Base-by-base conservation (phyloP, 1,139 yeast species). In the Zygosaccharomyces pseudobailii region DNA sequence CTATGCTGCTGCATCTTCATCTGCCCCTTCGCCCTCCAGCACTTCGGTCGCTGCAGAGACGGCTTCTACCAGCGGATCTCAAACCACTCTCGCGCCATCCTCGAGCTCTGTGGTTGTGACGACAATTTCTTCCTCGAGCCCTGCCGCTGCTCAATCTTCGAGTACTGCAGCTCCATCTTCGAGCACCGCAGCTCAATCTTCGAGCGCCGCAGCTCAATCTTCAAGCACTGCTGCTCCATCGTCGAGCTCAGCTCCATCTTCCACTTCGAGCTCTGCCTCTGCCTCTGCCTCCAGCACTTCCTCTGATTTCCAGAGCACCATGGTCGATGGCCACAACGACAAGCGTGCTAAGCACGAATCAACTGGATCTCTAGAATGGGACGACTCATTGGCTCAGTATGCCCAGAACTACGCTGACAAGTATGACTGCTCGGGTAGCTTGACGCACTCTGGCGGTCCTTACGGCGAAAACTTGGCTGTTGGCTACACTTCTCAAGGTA, bases 401-500 rank as follows among this genome's bases (percentile, higher is more conserved):
- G 96, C 96, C 42, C 82, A 81, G 68, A 66, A 70, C 55, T 85
- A 82, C 66, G 89, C 90, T 38, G 78, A 80, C 67, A 61, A 70
- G 45, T 86, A 82, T 69, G 78, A 78, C 65, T 88, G 96, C 71
- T 78, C 80, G 33, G 85, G 86, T 48, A 56, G 62, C 10, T 78
- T 88, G 66, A 69, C 71, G 32, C 96, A 89, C 72, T 82, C 95
- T 43, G 87, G 86, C 48, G 92, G 92, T 48, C 68, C 73, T 45
- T 84, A 78, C 71, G 96, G 96, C 64, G 96, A 89, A 72, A 89
- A 89, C 75, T 75, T 89, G 64, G 96, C 95, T 45, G 72, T 79
- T 46, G 96, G 96, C 48, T 78, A 74, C 68, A 54, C 74, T 39
- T 67, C 73, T 31, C 71, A 73, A 25, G 85, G 78, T 39, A 87